Base-by-base conservation (phyloP, 176 grass and related monocot genomes). In the Oropetium thomaeum region DNA sequence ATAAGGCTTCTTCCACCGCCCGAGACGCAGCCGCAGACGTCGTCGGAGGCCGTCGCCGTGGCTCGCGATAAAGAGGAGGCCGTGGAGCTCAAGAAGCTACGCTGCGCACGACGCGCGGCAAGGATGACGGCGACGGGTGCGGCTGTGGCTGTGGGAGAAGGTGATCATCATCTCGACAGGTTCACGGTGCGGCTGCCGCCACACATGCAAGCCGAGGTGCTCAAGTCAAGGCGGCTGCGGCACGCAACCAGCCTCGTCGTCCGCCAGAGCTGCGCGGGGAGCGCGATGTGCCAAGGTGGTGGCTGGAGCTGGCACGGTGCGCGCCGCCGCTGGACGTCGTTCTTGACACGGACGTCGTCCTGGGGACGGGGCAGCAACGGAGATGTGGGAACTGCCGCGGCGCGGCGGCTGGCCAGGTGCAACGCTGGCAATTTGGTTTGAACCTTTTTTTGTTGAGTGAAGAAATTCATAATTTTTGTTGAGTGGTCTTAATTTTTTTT, bases 171-270 rank as follows among this genome's bases (percentile, higher is more conserved):
- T n/a, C n/a, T n/a, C 26, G 85, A 97, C 20, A 78, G 93, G n/a
- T 93, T 90, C 76, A 97, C 93, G 1, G 79, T 97, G 55, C 83
- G 89, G 57, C 69, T 97, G 70, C 87, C 90, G 8, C 72, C 88
- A 7, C 82, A 78, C 29, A 77, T 97, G 48, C 65, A 80, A 62
- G 74, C 81, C 39, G 77, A 88, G 71, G 82, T 97, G 34, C 70
- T 88, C n/a, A 71, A 68, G 1, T 83, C 84, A 4, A 75, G 72
- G 61, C 82, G 83, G 67, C 69, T 97, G 70, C 88, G 89, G 67
- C 84, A 91, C 31, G 58, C 90, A 6, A 88, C 72, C 3, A 97
- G 93, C 81, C 43, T 67, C 38, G 39, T 92, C 17, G 12, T 90
- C 66, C 74, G 79, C 26, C 22, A 71, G 38, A 76, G 63, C 30